Evolutionary conservation across 2,329 filamentous ascomycete genomes (phyloP), one percentile per base, ranked within the genome.

Genomic region (Colletotrichum lindemuthianum): DNA sequence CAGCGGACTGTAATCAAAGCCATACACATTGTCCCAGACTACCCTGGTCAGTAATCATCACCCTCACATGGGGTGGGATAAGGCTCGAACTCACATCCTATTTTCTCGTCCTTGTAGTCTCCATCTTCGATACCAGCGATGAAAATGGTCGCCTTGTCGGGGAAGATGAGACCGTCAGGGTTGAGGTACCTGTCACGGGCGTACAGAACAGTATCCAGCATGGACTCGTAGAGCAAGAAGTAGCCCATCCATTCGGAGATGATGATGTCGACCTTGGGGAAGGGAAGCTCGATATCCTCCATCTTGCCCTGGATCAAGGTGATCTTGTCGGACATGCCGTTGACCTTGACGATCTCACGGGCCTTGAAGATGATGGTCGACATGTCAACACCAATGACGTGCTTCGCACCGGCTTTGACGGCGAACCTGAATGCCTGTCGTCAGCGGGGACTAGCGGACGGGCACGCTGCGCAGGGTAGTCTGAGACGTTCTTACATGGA

Each of bases 241-340:
- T 99, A 99, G 39, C 96, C 96, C 96, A 99, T 99, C 96, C 96
- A 99, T 84, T 99, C 96, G 2, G 95, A 98, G 78, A 99, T 97
- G 82, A 99, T 99, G 77, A 99, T 99, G 76, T 99, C 96, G 70
- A 99, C 96, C 81, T 98, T 92, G 74, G 93, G 91, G 80, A 91
- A 97, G 16, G 96, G 96, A 68, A 99, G 85, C 74, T 91, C 85
- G 49, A 99, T 93, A 82, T 99, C 96, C 84, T 99, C 96, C 96
- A 99, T 99, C 88, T 99, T 99, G 78, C 96, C 96, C 84, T 98
- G 96, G 69, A 99, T 88, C 65, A 99, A 88, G 57, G 96, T 98
- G 78, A 99, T 97, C 87, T 97, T 97, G 82, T 95, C 91, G 57
- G 90, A 86, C 86, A 99, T 89, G 72, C 95, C 94, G 79, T 99